Evolutionary conservation across 306 rosid genomes (phyloP), one percentile per base, ranked within the genome.

Genomic region (Casuarina equisetifolia): DNA sequence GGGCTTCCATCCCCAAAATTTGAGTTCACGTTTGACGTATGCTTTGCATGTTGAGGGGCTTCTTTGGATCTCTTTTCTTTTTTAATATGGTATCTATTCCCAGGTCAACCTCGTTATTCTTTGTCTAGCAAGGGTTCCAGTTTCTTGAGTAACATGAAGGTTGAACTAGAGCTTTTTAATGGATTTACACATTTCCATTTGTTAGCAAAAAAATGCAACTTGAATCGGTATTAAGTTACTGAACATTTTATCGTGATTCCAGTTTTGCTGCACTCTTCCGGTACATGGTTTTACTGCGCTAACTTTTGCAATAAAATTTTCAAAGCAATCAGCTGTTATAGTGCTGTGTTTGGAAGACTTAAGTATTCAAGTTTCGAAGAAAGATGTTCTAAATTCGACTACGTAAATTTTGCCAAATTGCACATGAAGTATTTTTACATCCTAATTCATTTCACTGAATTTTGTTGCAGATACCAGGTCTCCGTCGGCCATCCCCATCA

Each of bases 401-500:
- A 19, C 25, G 64, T 58, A 32, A 58, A 19, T 48, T 48, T 48
- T 48, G 12, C 51, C 9, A 8, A 48, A 46, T 9, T 46, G 51
- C 64, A 25, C 38, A 57, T 57, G 3, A 57, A 25, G 20, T 9
- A 20, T 57, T 20, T 53, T 57, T 57, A 57, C 5, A 25, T 8
- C 35, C 9, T 19, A n/a, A 57, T 48, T 82, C 8, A 49, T 57
- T 46, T 80, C 66, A 76, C 40, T 69, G 19, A 12, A n/a, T 32
- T 50, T 48, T 84, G 77, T 70, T 85, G 88, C 94, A 91, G 97
- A 91, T 89, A 80, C 92, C 90, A 36, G 97, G 91, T 55, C 91
- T 89, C 55, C 85, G 35, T 73, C 86, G 76, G 80, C 86, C 85
- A 5, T 84, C 79, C 48, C 87, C 85, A 74, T 76, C 92, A 9